A percentile compares a stretch with the other conserved stretches of the same genome.
Evolutionary conservation across 129 eudicot genomes (phyloP).

Genomic region (Arctium lappa): DNA sequence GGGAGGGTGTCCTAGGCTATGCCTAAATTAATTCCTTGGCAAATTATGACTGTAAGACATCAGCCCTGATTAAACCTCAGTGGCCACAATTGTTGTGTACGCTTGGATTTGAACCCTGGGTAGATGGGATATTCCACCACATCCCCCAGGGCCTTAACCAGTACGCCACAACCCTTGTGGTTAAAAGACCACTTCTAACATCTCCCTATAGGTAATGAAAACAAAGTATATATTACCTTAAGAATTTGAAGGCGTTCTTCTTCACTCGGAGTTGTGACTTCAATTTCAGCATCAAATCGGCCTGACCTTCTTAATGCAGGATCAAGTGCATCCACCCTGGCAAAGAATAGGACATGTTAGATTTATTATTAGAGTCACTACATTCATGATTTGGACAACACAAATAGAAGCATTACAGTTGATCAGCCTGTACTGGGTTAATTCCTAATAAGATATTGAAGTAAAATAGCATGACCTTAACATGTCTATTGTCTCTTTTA

Average conservation of each 20-base stretch:
- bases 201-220: background rate
- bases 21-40: too few relatives aligned
- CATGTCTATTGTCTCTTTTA: background rate
- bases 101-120: too few relatives aligned
- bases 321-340: conserved; percentile 89
- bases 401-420: background rate
- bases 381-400: background rate
- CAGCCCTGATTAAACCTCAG: too few relatives aligned
- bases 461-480: background rate
- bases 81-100: too few relatives aligned
- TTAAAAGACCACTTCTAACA: background rate
- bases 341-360: background rate
- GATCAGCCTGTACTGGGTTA: background rate
- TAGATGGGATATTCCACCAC: too few relatives aligned
- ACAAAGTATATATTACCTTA: conserved; percentile 33
- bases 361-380: background rate
- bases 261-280: conserved; percentile 88
- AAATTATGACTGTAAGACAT: too few relatives aligned
- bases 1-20: too few relatives aligned
- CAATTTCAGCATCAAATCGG: conserved; percentile 88
- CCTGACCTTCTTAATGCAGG: conserved; percentile 96
- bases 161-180: too few relatives aligned
- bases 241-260: conserved; percentile 78
- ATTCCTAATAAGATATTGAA: background rate
- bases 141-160: too few relatives aligned